These are phyloP conservation scores for Rhizopus arrhizus DNA, from an alignment of 371 early-diverging fungal genomes.

Conservation along the genomic window DNA sequence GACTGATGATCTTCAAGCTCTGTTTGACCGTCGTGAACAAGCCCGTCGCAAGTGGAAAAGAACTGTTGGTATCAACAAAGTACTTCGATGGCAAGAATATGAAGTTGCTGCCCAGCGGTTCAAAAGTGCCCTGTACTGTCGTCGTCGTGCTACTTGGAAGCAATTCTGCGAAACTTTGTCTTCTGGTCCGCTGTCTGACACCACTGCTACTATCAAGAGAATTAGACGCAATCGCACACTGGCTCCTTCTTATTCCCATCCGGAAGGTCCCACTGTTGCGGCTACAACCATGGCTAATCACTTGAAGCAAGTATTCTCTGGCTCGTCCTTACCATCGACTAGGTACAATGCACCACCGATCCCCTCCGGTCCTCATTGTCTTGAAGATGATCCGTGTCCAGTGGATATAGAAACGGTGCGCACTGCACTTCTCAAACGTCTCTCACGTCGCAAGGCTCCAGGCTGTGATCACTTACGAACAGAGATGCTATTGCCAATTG, in stretches of 20 bases:
- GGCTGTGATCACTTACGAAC: slow-evolving; percentile 28
- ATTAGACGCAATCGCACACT: neutral
- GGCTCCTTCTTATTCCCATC: slow-evolving; percentile 5
- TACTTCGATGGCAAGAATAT: neutral
- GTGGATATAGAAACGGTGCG: neutral
- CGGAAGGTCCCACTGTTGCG: slow-evolving; percentile 17
- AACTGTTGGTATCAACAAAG: neutral
- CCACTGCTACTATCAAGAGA: slow-evolving; percentile 8
- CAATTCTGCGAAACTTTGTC: slow-evolving; percentile 15
- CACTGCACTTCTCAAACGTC: neutral
- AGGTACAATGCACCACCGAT: neutral
- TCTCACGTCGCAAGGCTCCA: slow-evolving; percentile 23
- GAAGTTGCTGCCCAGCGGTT: neutral
- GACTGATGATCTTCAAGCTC: neutral
- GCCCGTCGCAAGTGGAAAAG: neutral
- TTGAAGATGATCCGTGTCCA: neutral
- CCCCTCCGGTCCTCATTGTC: slow-evolving; percentile 2
- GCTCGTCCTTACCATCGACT: neutral
- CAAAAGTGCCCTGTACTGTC: neutral
- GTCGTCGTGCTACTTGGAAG: neutral
- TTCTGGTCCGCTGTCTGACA: neutral
- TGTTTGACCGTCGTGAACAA: neutral
- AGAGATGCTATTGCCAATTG: slow-evolving; percentile 32
- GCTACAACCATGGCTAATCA: slow-evolving; percentile 13
- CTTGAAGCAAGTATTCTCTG: slow-evolving; percentile 8